phyloP scores from a whole-genome alignment of 2,329 filamentous ascomycete species.

The Furcasterigmium furcatum region DNA sequence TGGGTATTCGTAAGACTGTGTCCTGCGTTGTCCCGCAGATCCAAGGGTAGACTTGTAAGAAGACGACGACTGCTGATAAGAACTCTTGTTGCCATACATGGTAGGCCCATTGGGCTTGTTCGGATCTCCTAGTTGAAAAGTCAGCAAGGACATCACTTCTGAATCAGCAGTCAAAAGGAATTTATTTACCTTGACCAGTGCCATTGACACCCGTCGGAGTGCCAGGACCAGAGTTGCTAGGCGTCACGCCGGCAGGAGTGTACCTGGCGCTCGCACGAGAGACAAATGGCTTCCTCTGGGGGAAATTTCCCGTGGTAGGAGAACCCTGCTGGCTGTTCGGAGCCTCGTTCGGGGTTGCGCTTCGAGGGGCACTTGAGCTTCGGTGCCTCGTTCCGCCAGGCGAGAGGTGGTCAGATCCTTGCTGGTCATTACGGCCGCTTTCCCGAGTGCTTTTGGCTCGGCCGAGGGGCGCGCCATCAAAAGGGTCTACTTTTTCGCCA shows the following conservation, averaged over 20 bases:
- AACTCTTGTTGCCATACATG: constrained; percentile 39
- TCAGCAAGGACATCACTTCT: constrained; percentile 6
- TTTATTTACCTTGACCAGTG: constrained; percentile 2
- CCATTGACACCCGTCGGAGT: constrained; percentile 5
- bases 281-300: constrained; percentile 9
- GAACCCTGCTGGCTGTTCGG: constrained; percentile 1
- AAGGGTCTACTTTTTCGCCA: constrained; percentile 58
- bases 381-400: constrained; percentile 20
- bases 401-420: constrained; percentile 11
- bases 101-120: constrained; percentile 30
- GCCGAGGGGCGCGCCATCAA: constrained; percentile 41
- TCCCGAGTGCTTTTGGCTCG: constrained; percentile 45
- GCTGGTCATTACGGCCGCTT: constrained; percentile 20
- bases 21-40: not conserved
- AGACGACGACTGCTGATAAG: constrained; percentile 9
- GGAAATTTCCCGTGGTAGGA: not conserved
- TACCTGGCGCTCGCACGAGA: constrained; percentile 13
- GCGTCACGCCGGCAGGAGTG: constrained; percentile 6
- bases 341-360: not conserved
- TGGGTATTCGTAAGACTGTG: not conserved
- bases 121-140: constrained; percentile 1
- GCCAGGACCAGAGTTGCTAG: not conserved
- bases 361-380: constrained; percentile 24
- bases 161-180: no score
- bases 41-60: constrained; percentile 1